Conservation (phyloP, 306 rosid species). For the Albizia julibrissin region DNA sequence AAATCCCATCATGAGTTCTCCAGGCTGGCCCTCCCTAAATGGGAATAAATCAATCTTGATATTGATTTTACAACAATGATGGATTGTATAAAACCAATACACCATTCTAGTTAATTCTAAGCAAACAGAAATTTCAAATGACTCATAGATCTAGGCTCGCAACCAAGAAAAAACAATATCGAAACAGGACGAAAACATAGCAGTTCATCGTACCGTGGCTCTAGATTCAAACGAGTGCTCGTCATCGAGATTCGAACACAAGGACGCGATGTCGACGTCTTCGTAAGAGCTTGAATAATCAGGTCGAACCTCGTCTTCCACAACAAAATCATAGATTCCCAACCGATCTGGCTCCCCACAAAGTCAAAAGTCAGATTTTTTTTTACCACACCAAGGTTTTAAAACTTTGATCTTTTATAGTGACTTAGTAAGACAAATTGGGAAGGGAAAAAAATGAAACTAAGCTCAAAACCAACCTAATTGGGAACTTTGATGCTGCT, state of each 20-base stretch:
- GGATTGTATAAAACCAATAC: not conserved
- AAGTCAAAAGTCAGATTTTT: constrained; percentile 29
- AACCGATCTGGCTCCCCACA: constrained; percentile 63
- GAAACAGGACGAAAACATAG: constrained; percentile 1
- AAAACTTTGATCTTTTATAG: not conserved
- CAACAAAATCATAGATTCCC: constrained; percentile 83
- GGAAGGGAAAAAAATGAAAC: not conserved
- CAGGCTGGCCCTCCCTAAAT: not conserved
- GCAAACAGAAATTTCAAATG: not conserved
- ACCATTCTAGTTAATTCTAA: not conserved
- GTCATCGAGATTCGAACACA: constrained; percentile 92
- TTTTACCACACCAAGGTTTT: constrained; percentile 28
- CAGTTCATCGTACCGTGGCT: constrained; percentile 66
- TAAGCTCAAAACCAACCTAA: constrained; percentile 49
- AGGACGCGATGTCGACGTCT: constrained; percentile 81
- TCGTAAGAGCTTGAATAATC: constrained; percentile 89
- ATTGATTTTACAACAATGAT: not conserved
- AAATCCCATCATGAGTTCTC: not conserved
- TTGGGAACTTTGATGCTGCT: constrained; percentile 73
- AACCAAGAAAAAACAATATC: constrained; percentile 5
- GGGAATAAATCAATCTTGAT: constrained; percentile 13
- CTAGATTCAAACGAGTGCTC: constrained; percentile 88
- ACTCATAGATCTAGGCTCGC: constrained; percentile 23
- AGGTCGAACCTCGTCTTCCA: constrained; percentile 87
- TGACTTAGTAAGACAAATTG: not conserved